Evolutionary conservation across 371 early-diverging fungal species (phyloP).

Genomic region (Mucor plumbeus): DNA sequence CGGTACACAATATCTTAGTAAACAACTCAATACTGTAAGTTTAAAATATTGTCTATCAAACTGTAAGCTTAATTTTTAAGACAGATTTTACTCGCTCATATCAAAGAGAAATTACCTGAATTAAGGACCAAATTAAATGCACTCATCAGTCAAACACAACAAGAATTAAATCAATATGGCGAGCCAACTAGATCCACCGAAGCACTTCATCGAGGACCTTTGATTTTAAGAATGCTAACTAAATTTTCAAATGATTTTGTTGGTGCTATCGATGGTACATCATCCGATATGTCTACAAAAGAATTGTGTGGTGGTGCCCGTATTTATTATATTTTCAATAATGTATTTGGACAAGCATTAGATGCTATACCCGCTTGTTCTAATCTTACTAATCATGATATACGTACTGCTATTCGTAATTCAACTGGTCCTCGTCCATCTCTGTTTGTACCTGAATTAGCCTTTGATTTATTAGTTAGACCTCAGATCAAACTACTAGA

Average conservation of each 20-base stretch:
- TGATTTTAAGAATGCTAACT: constrained; percentile 81
- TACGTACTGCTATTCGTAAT: constrained; percentile 91
- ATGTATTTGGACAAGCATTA: constrained; percentile 82
- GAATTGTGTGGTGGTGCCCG: constrained; percentile 94
- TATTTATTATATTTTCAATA: constrained; percentile 91
- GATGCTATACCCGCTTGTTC: constrained; percentile 80
- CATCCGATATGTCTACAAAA: constrained; percentile 84
- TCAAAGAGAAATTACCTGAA: constrained; percentile 83
- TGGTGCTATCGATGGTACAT: constrained; percentile 84
- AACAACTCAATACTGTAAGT: constrained; percentile 76
- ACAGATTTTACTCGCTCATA: constrained; percentile 80
- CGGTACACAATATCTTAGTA: constrained; percentile 83
- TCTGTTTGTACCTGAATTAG: constrained; percentile 89
- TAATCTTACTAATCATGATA: constrained; percentile 81
- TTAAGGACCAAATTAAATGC: constrained; percentile 82
- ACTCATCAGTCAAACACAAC: constrained; percentile 81
- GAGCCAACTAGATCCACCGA: constrained; percentile 61
- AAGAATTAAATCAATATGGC: constrained; percentile 80
- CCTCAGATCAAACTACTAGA: constrained; percentile 84
- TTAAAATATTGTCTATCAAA: background rate
- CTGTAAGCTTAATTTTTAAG: background rate
- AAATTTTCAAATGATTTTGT: constrained; percentile 83
- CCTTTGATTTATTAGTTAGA: constrained; percentile 89
- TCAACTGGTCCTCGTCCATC: constrained; percentile 88
- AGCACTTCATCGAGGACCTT: constrained; percentile 59